Evolutionary conservation across 1,139 yeast genomes (phyloP).

Genomic region (Kazachstania sp.): DNA sequence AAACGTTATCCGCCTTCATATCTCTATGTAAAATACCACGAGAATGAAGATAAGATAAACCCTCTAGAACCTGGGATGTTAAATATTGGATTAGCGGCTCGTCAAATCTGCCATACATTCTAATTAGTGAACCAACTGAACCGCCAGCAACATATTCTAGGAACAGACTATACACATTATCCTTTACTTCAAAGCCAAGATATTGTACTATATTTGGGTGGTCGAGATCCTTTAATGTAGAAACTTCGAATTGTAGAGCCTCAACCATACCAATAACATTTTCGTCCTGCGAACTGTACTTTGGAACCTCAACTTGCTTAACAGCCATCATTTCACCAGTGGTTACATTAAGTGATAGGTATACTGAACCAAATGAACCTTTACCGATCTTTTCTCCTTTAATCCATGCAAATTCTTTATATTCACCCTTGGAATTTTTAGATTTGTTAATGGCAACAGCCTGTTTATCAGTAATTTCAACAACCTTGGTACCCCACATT

Average conservation of each 20-base stretch:
- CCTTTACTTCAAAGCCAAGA: constrained; percentile 78
- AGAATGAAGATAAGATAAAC: constrained; percentile 76
- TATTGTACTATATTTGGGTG: constrained; percentile 93
- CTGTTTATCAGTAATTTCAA: constrained; percentile 78
- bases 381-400: constrained; percentile 95
- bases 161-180: constrained; percentile 71
- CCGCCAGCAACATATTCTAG: constrained; percentile 98
- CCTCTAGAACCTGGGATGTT: constrained; percentile 73
- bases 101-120: constrained; percentile 79
- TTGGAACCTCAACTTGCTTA: constrained; percentile 77
- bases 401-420: constrained; percentile 91
- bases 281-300: constrained; percentile 38
- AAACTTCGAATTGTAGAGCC: constrained; percentile 84
- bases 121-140: constrained; percentile 78
- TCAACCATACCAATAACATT: constrained; percentile 50
- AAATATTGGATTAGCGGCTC: constrained; percentile 65
- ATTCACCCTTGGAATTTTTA: constrained; percentile 52
- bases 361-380: constrained; percentile 97
- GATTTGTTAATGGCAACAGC: constrained; percentile 37
- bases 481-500: constrained; percentile 94
- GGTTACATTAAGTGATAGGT: constrained; percentile 83
- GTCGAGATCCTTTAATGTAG: constrained; percentile 87
- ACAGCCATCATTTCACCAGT: constrained; percentile 99
- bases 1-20: constrained; percentile 86
- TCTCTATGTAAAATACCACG: constrained; percentile 91